phyloP scores from a whole-genome alignment of 1,139 yeast species.

The Suhomyces panamericanus region DNA sequence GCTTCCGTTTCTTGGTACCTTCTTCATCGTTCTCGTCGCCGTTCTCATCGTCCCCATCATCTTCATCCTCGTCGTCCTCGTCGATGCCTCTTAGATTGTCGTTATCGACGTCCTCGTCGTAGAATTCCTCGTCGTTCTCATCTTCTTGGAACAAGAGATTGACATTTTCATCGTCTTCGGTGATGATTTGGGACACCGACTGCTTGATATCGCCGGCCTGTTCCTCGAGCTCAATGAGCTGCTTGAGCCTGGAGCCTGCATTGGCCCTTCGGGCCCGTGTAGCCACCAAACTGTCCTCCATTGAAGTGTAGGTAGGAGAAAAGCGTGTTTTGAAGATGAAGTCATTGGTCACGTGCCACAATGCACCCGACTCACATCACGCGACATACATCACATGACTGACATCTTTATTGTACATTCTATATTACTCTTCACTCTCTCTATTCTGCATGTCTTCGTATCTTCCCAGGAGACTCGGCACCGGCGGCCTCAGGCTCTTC shows the following conservation, averaged over 20 bases:
- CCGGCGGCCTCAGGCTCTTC: background rate
- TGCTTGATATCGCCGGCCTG: slow-evolving; percentile 36
- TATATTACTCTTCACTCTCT: background rate
- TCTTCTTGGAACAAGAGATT: slow-evolving; percentile 80
- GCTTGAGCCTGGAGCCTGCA: slow-evolving; percentile 85
- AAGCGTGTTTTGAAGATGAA: background rate
- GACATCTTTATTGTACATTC: too few species aligned
- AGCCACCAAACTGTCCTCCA: slow-evolving; percentile 56
- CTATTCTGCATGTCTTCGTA: background rate
- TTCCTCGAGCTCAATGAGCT: slow-evolving; percentile 70
- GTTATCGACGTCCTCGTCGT: slow-evolving; percentile 32
- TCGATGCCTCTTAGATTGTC: slow-evolving; percentile 23
- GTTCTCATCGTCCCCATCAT: slow-evolving; percentile 17
- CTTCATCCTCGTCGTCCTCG: slow-evolving; percentile 31
- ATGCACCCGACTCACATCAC: too few species aligned
- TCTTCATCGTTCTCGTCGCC: slow-evolving; percentile 25
- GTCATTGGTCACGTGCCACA: background rate
- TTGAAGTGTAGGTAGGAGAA: background rate
- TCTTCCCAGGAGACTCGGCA: background rate
- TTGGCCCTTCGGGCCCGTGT: slow-evolving; percentile 78
- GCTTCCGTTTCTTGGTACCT: slow-evolving; percentile 13
- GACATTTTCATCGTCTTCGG: slow-evolving; percentile 72
- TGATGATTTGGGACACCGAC: slow-evolving; percentile 34
- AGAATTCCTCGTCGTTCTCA: slow-evolving; percentile 78
- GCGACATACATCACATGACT: too few species aligned